Evolutionary conservation across 148 eudicot genomes (phyloP).

Genomic region (Silene conica): DNA sequence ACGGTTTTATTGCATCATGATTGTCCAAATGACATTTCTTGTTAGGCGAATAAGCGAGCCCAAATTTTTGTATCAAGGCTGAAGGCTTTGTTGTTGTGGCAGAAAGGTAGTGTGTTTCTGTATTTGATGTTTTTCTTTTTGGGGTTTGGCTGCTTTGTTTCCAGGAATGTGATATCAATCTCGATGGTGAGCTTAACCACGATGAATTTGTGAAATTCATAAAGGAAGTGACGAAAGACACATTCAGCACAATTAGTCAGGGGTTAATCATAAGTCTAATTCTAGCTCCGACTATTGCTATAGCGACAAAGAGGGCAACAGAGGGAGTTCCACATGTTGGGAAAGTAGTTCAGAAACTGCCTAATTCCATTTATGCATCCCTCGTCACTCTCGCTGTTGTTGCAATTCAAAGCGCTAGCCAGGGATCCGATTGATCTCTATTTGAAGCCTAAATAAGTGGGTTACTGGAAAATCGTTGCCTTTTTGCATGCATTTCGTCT

Average conservation of each 20-base stretch:
- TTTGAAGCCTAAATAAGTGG: neutral
- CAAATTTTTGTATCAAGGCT: too few species aligned
- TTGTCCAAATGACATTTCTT: too few species aligned
- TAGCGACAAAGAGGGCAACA: slow-evolving; percentile 72
- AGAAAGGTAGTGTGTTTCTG: too few species aligned
- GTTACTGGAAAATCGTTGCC: neutral
- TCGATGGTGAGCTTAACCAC: slow-evolving; percentile 63
- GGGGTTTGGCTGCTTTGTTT: neutral
- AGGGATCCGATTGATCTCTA: slow-evolving; percentile 16
- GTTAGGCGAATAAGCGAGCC: too few species aligned
- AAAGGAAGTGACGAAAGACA: slow-evolving; percentile 47
- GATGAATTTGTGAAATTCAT: slow-evolving; percentile 68
- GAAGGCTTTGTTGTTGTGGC: too few species aligned
- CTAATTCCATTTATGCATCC: slow-evolving; percentile 72
- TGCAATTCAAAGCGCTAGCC: slow-evolving; percentile 43
- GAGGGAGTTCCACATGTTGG: slow-evolving; percentile 81
- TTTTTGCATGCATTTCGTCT: neutral
- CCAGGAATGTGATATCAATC: slow-evolving; percentile 66
- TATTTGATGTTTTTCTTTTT: neutral
- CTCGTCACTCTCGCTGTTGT: slow-evolving; percentile 72
- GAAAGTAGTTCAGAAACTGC: slow-evolving; percentile 72
- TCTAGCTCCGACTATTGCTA: slow-evolving; percentile 71
- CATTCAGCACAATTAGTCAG: slow-evolving; percentile 57
- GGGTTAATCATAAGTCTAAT: slow-evolving; percentile 78
- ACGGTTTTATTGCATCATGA: too few species aligned